Percentiles rank a stretch among this genome's conserved stretches.
phyloP scores from a whole-genome alignment of 1,284 basidiomycete species.

The Chalciporus sp. region DNA sequence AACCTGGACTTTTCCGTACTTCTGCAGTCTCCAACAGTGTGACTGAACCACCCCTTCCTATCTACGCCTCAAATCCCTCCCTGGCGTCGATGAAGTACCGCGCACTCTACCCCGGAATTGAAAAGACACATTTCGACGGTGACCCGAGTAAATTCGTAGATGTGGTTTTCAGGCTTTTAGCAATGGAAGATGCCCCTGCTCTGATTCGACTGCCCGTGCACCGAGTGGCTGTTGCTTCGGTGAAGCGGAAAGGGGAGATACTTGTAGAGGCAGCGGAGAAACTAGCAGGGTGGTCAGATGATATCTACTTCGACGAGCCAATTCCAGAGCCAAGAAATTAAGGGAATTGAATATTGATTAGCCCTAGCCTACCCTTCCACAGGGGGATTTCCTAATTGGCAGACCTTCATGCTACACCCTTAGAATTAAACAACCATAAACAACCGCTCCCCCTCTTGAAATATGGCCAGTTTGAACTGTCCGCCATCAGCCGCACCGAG shows the following conservation, averaged over 20 bases:
- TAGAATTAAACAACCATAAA: constrained; percentile 27
- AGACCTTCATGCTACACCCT: neutral
- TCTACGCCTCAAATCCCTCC: constrained; percentile 27
- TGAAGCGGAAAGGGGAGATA: constrained; percentile 23
- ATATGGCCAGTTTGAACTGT: constrained; percentile 19
- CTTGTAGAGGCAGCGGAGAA: constrained; percentile 26
- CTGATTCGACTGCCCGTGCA: constrained; percentile 30
- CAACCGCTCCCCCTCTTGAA: constrained; percentile 16
- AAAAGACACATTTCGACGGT: constrained; percentile 21
- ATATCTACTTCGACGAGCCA: constrained; percentile 17
- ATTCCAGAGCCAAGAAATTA: neutral
- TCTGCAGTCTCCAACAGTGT: constrained; percentile 9
- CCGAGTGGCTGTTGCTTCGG: constrained; percentile 23
- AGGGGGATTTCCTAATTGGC: constrained; percentile 15
- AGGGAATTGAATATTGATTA: neutral
- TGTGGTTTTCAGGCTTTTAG: constrained; percentile 18
- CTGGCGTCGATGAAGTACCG: constrained; percentile 31
- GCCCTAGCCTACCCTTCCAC: neutral
- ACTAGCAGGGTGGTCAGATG: constrained; percentile 25
- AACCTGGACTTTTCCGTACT: constrained; percentile 31
- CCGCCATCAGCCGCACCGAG: constrained; percentile 51
- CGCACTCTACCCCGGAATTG: constrained; percentile 19
- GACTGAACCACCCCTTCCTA: constrained; percentile 15
- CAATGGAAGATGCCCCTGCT: constrained; percentile 19
- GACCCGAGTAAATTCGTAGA: constrained; percentile 30